A percentile compares a stretch with the other conserved stretches of the same genome.
Evolutionary conservation across 257 asterid species (phyloP).

Genomic region (Cynanchum wilfordii): DNA sequence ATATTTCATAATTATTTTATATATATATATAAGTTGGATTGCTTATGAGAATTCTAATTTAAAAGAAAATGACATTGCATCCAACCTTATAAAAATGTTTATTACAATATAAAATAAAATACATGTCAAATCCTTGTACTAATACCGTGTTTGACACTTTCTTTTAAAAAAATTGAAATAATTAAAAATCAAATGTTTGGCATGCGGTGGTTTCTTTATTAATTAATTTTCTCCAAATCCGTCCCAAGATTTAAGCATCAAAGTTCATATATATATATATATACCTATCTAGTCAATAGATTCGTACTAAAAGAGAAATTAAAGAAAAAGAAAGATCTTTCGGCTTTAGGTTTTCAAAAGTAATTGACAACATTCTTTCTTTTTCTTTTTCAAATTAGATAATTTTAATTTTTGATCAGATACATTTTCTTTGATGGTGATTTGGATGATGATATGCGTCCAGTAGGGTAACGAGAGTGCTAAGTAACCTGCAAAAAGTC

Average conservation of each 20-base stretch:
- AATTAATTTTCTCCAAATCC: not conserved
- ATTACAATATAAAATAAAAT: not conserved
- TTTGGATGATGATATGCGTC: too few species aligned
- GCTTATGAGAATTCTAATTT: not conserved
- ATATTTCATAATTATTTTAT: too few species aligned
- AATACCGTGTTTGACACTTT: not conserved
- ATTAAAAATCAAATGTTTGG: not conserved
- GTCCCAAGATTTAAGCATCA: not conserved
- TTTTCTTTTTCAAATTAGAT: too few species aligned
- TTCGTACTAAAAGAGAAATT: not conserved
- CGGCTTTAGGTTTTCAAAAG: not conserved
- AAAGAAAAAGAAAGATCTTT: not conserved
- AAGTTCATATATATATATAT: not conserved
- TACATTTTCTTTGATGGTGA: too few species aligned
- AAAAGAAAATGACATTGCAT: not conserved
- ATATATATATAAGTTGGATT: not conserved
- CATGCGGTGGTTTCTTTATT: conserved; percentile 4
- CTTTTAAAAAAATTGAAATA: too few species aligned
- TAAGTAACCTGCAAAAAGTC: too few species aligned
- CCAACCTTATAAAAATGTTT: not conserved
- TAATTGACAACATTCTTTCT: not conserved
- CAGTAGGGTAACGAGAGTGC: too few species aligned
- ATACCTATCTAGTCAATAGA: not conserved
- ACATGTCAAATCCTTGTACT: not conserved
- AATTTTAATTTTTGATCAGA: too few species aligned